Conservation (phyloP, 768 basidiomycete species). For the Tylopilus subfusipes region DNA sequence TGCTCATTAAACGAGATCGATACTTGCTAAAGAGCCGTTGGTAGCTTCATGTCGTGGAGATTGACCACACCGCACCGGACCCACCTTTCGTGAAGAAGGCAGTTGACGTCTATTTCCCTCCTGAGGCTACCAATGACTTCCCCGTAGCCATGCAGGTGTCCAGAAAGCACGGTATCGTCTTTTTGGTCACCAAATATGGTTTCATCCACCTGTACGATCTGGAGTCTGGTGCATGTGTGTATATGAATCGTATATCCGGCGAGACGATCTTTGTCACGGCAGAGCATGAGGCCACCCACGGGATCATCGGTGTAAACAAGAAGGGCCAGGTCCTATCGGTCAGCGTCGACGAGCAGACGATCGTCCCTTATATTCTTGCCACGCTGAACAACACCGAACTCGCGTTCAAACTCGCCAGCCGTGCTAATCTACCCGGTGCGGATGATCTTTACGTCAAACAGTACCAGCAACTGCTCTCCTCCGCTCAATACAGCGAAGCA, state of each 20-base stretch:
- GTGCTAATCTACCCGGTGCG: constrained; percentile 94
- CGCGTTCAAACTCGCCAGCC: constrained; percentile 95
- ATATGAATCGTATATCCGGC: constrained; percentile 99
- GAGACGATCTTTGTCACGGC: constrained; percentile 99
- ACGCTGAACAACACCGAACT: constrained; percentile 97
- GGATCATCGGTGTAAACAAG: constrained; percentile 99
- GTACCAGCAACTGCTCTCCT: constrained; percentile 86
- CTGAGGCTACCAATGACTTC: constrained; percentile 97
- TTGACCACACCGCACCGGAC: constrained; percentile 91
- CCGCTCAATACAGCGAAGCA: constrained; percentile 87
- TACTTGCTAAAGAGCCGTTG: constrained; percentile 6
- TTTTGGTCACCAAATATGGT: constrained; percentile 97
- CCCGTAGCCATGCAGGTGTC: constrained; percentile 99
- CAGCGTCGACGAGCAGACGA: constrained; percentile 92
- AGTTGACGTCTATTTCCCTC: constrained; percentile 98
- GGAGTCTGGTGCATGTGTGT: constrained; percentile 94
- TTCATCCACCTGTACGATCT: constrained; percentile 99
- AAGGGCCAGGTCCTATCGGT: constrained; percentile 98
- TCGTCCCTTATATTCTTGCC: constrained; percentile 91
- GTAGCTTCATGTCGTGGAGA: constrained; percentile 96
- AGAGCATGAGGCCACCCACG: constrained; percentile 88
- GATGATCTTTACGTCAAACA: constrained; percentile 96
- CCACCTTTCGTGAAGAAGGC: constrained; percentile 95
- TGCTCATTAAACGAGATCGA: neutral
- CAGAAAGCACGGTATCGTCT: constrained; percentile 93